Evolutionary conservation across 768 basidiomycete genomes (phyloP).

Genomic region (Cystofilobasidium bisporidii): DNA sequence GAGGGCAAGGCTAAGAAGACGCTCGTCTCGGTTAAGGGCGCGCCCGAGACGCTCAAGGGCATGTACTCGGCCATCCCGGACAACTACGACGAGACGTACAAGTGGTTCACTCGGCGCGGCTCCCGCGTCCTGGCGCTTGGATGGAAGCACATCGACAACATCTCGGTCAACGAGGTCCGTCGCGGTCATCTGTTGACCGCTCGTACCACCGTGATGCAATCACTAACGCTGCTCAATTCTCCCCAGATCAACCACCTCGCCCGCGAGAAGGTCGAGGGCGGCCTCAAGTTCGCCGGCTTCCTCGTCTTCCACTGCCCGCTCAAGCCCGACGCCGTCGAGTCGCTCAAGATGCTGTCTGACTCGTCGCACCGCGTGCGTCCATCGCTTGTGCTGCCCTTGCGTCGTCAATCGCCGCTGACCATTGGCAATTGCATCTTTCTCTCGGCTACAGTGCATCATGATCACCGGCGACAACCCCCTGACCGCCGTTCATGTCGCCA

Average conservation of each 20-base stretch:
- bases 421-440: too few species aligned
- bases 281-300: constrained; percentile 82
- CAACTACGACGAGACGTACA: constrained; percentile 86
- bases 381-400: not conserved
- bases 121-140: constrained; percentile 89
- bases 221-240: too few species aligned
- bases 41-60: constrained; percentile 86
- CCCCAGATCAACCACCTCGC: constrained; percentile 82
- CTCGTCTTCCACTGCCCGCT: constrained; percentile 97
- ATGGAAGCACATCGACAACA: constrained; percentile 65
- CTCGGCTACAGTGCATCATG: constrained; percentile 71
- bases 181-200: not conserved
- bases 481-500: constrained; percentile 90
- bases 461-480: constrained; percentile 98
- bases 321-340: constrained; percentile 80
- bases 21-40: constrained; percentile 72
- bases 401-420: too few species aligned
- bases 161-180: constrained; percentile 63
- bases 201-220: not conserved
- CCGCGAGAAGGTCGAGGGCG: constrained; percentile 68
- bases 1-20: constrained; percentile 38
- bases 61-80: constrained; percentile 70
- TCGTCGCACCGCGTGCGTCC: constrained; percentile 83
- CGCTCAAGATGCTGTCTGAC: constrained; percentile 87
- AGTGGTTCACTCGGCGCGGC: constrained; percentile 84